These are phyloP conservation scores for Mollisia scopiformis DNA, from an alignment of 2,329 filamentous ascomycete species.

Conservation along the genomic window DNA sequence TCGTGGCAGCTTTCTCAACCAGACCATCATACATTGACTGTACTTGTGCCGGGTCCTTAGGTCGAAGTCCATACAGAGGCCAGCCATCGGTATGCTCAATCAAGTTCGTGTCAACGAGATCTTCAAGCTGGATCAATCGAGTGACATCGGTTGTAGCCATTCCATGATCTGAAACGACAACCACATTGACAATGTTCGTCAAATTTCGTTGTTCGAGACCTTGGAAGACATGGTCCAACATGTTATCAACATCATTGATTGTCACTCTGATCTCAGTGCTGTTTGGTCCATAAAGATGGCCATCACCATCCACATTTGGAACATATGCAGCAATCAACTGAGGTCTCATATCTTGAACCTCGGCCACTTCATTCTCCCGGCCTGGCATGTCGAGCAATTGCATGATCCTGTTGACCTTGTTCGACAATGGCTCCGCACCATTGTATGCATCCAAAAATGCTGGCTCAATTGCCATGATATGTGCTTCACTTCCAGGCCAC, in stretches of 20 bases:
- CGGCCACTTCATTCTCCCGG: constrained; percentile 57
- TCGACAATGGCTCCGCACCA: constrained; percentile 70
- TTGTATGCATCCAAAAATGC: constrained; percentile 86
- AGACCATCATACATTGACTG: constrained; percentile 67
- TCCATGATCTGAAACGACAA: constrained; percentile 96
- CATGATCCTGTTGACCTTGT: constrained; percentile 80
- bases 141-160: constrained; percentile 91
- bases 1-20: constrained; percentile 56
- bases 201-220: constrained; percentile 83
- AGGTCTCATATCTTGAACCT: constrained; percentile 64
- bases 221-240: constrained; percentile 76
- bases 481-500: constrained; percentile 97
- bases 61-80: constrained; percentile 88
- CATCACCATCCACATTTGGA: constrained; percentile 85
- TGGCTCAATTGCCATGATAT: constrained; percentile 74
- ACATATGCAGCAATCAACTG: constrained; percentile 95
- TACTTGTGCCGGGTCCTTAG: constrained; percentile 70
- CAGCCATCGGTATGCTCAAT: constrained; percentile 90
- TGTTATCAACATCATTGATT: constrained; percentile 78
- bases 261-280: constrained; percentile 85
- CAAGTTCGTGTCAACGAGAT: constrained; percentile 76
- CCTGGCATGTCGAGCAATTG: constrained; percentile 85
- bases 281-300: constrained; percentile 89
- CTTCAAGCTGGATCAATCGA: constrained; percentile 86
- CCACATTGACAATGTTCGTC: constrained; percentile 86